Evolutionary conservation across 768 basidiomycete genomes (phyloP).

Genomic region (Postia placenta): DNA sequence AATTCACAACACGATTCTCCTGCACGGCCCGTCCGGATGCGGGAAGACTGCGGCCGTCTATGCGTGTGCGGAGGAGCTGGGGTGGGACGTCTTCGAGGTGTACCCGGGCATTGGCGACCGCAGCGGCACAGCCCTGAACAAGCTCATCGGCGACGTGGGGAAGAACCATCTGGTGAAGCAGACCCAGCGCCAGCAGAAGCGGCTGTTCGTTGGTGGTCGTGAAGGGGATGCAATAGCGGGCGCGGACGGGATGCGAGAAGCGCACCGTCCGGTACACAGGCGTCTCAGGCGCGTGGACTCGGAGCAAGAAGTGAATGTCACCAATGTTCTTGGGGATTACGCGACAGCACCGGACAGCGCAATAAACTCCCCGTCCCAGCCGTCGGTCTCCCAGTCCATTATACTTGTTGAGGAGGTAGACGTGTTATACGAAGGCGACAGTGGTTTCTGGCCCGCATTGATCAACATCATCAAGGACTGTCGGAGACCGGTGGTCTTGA

Average conservation of each 20-base stretch:
- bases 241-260: not conserved
- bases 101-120: constrained; percentile 93
- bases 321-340: not conserved
- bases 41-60: constrained; percentile 94
- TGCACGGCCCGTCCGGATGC: constrained; percentile 74
- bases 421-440: constrained; percentile 83
- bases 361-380: not conserved
- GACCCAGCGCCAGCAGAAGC: constrained; percentile 15
- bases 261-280: not conserved
- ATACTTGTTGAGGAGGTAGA: constrained; percentile 96
- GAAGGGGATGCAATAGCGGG: not conserved
- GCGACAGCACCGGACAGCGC: not conserved
- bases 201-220: not conserved
- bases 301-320: constrained; percentile 13
- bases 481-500: constrained; percentile 85
- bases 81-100: constrained; percentile 96
- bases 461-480: constrained; percentile 77
- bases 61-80: constrained; percentile 89
- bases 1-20: constrained; percentile 82
- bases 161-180: constrained; percentile 62
- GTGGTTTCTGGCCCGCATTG: constrained; percentile 81
- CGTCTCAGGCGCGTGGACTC: constrained; percentile 13
- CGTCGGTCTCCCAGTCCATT: constrained; percentile 66
- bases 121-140: constrained; percentile 69
- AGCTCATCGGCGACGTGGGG: constrained; percentile 86